These are phyloP conservation scores for Erodium chrysanthum DNA, from an alignment of 441 rosid species.

Conservation along the genomic window DNA sequence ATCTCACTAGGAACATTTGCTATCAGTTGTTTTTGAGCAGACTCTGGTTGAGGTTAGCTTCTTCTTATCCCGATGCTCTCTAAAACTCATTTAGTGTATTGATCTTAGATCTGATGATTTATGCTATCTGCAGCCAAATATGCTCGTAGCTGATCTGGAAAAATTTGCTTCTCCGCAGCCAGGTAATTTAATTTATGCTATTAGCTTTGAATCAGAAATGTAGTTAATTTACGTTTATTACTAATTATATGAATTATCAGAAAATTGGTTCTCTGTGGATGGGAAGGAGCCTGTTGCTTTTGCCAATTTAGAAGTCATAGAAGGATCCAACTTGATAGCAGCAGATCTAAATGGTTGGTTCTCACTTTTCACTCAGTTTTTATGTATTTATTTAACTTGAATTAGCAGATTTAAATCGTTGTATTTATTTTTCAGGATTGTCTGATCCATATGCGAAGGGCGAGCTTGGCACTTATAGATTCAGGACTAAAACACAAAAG, in stretches of 20 bases:
- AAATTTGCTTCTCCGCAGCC: constrained; percentile 52
- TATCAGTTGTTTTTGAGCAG: constrained; percentile 80
- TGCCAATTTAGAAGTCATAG: constrained; percentile 69
- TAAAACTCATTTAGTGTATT: background rate
- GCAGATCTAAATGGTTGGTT: constrained; percentile 70
- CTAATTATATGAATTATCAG: constrained; percentile 22
- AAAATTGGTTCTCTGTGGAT: constrained; percentile 68
- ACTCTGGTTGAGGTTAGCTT: constrained; percentile 74
- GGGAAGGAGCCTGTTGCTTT: constrained; percentile 66
- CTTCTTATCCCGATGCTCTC: constrained; percentile 3
- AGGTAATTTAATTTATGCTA: constrained; percentile 30
- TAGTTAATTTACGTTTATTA: background rate
- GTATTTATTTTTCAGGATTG: constrained; percentile 46
- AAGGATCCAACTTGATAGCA: constrained; percentile 74
- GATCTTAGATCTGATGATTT: background rate
- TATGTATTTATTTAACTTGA: background rate
- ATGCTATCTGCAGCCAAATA: constrained; percentile 68
- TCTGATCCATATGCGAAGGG: constrained; percentile 96
- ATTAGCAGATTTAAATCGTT: background rate
- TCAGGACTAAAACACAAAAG: constrained; percentile 50
- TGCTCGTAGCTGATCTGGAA: constrained; percentile 87
- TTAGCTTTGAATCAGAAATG: background rate
- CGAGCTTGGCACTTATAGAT: constrained; percentile 63
- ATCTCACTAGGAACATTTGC: constrained; percentile 63
- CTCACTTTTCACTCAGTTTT: background rate